Percentiles rank a stretch among this genome's conserved stretches.
These are phyloP conservation scores for Nannizziopsis arthrosporioides DNA, from an alignment of 2,329 filamentous ascomycete species.

Conservation along the genomic window DNA sequence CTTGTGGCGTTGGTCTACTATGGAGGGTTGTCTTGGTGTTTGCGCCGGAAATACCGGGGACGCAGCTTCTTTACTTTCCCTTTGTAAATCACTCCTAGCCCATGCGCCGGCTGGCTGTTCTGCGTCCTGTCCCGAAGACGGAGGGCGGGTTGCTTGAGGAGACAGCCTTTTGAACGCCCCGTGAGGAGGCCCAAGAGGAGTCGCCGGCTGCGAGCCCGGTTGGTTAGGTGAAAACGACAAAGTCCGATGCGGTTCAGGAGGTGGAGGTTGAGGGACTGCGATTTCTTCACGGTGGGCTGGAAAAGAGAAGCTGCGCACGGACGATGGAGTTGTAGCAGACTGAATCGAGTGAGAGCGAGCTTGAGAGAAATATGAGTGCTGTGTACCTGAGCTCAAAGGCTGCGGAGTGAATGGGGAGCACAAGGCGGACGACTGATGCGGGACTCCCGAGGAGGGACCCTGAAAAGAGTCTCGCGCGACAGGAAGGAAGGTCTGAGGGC, in stretches of 20 bases:
- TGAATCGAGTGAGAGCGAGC: slow-evolving; percentile 14
- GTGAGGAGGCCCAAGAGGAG: slow-evolving; percentile 37
- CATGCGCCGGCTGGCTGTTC: slow-evolving; percentile 24
- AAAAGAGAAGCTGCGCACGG: slow-evolving; percentile 13
- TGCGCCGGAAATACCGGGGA: slow-evolving; percentile 24
- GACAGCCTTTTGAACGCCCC: slow-evolving; percentile 26
- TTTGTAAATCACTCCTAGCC: slow-evolving; percentile 21
- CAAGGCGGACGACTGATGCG: slow-evolving; percentile 20
- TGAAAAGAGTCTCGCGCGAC: slow-evolving; percentile 28
- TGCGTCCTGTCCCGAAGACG: slow-evolving; percentile 29
- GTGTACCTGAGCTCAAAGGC: slow-evolving; percentile 24
- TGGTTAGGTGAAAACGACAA: slow-evolving; percentile 7
- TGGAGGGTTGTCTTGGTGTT: slow-evolving; percentile 29
- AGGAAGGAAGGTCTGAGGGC: slow-evolving; percentile 13
- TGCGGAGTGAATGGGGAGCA: slow-evolving; percentile 33
- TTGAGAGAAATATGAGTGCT: slow-evolving; percentile 29
- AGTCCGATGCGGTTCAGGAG: slow-evolving; percentile 1
- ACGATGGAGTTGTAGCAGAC: slow-evolving; percentile 13
- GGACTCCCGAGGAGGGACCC: slow-evolving; percentile 16
- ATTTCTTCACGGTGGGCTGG: slow-evolving; percentile 9
- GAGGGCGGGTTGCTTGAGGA: slow-evolving; percentile 27
- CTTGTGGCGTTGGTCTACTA: slow-evolving; percentile 21
- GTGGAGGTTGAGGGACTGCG: neutral
- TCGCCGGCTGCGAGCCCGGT: slow-evolving; percentile 9
- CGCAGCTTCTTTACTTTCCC: slow-evolving; percentile 19